Conservation (phyloP, 345 rosid genomes). For the Conringia planisiliqua region DNA sequence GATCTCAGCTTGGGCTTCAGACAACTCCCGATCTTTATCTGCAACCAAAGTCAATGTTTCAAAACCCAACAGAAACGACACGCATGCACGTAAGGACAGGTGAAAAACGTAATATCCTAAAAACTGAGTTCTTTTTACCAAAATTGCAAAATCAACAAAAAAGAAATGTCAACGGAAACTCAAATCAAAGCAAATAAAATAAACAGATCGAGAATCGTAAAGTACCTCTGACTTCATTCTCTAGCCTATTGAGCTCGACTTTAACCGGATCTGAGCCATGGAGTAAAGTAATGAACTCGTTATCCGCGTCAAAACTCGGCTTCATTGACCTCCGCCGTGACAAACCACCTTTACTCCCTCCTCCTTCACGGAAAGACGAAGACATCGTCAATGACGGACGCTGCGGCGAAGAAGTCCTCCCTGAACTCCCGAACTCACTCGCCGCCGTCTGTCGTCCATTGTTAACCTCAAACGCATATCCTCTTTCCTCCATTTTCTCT, state of each 20-base stretch:
- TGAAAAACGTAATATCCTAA: background rate
- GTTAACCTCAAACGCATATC: slow-evolving; percentile 25
- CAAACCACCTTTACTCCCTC: slow-evolving; percentile 48
- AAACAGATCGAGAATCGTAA: slow-evolving; percentile 63
- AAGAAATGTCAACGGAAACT: slow-evolving; percentile 22
- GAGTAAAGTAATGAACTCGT: slow-evolving; percentile 79
- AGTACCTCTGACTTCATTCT: slow-evolving; percentile 96
- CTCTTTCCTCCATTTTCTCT: slow-evolving; percentile 20
- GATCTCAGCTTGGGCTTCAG: slow-evolving; percentile 93
- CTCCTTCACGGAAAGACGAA: slow-evolving; percentile 65
- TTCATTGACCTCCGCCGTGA: slow-evolving; percentile 73
- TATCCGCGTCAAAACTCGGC: slow-evolving; percentile 83
- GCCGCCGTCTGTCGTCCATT: slow-evolving; percentile 16
- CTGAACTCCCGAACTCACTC: slow-evolving; percentile 17
- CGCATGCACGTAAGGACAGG: slow-evolving; percentile 16
- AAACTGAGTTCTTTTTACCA: background rate
- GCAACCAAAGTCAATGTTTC: slow-evolving; percentile 21
- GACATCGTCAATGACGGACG: slow-evolving; percentile 47
- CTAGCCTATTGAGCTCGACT: slow-evolving; percentile 93
- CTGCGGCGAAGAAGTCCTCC: slow-evolving; percentile 24
- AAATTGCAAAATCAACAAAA: slow-evolving; percentile 2
- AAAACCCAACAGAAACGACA: slow-evolving; percentile 13
- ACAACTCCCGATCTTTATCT: slow-evolving; percentile 97
- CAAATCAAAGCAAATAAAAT: slow-evolving; percentile 28
- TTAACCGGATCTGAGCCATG: slow-evolving; percentile 99